Evolutionary conservation across 805 yeast species (phyloP), one percentile per base, ranked within the genome.

Genomic region (Schizosaccharomyces japonicus): DNA sequence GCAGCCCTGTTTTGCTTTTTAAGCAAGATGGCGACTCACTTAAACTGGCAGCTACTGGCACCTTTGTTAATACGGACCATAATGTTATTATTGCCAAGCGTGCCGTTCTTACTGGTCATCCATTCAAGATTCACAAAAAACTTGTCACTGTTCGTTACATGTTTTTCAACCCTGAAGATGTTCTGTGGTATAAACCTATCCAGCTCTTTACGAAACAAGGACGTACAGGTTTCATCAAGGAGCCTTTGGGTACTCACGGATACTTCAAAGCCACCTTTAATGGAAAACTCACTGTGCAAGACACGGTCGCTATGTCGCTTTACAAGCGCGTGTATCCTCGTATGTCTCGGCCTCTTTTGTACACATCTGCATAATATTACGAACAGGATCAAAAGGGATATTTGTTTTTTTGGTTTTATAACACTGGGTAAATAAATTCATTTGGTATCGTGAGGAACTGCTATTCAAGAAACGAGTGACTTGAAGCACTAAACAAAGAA

Each of bases 311-410:
- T 21, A 83, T 90, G 95, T 76, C 94, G 28, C 64, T 90, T 55
- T 90, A 80, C 66, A 87, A 82, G 65, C 75, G 98, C 57, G 79
- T 79, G 52, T 90, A 95, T 95, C 96, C 98, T 36, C n/a, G n/a
- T n/a, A n/a, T n/a, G n/a, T n/a, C n/a, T n/a, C n/a, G n/a, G n/a
- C n/a, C n/a, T n/a, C n/a, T n/a, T n/a, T n/a, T n/a, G n/a, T n/a
- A n/a, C n/a, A n/a, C n/a, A n/a, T n/a, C n/a, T n/a, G n/a, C n/a
- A n/a, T n/a, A n/a, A n/a, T n/a, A n/a, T n/a, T n/a, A n/a, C n/a
- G n/a, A n/a, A n/a, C n/a, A n/a, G n/a, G n/a, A n/a, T n/a, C n/a
- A n/a, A n/a, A n/a, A n/a, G n/a, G n/a, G n/a, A n/a, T n/a, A n/a
- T n/a, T n/a, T n/a, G n/a, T n/a, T n/a, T n/a, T n/a, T n/a, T n/a